Conservation (phyloP, 495 filamentous ascomycete species). For the Neurospora sp. region DNA sequence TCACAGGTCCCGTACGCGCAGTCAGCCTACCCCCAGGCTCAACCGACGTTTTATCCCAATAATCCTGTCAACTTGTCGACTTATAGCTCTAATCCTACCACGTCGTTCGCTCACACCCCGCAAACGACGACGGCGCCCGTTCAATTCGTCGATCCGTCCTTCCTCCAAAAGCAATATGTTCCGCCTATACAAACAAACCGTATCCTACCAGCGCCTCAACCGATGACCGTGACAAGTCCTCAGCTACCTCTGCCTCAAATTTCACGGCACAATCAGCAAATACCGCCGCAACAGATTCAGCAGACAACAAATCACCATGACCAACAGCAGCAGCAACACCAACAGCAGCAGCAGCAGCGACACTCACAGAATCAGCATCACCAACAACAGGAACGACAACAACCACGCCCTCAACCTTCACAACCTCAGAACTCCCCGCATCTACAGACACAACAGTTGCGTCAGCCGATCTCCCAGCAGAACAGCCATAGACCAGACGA, state of each 20-base stretch:
- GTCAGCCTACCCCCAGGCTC: not conserved
- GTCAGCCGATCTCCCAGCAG: constrained; percentile 1
- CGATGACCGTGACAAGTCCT: not conserved
- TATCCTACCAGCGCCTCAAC: not conserved
- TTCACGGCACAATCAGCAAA: constrained; percentile 13
- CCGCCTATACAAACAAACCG: not conserved
- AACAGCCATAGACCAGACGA: constrained; percentile 17
- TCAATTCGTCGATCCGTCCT: not conserved
- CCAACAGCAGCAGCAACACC: constrained; percentile 8
- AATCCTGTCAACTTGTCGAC: not conserved
- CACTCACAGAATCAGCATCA: constrained; percentile 7
- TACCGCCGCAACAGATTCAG: constrained; percentile 11
- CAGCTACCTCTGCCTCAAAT: not conserved
- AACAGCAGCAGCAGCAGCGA: constrained; percentile 2
- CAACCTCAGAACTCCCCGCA: constrained; percentile 8
- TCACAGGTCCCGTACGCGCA: constrained; percentile 21
- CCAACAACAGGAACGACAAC: constrained; percentile 12
- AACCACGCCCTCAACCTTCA: constrained; percentile 11
- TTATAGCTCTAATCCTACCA: not conserved
- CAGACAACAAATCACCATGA: constrained; percentile 3
- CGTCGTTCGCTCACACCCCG: not conserved
- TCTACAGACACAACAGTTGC: constrained; percentile 1
- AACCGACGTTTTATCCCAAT: not conserved
- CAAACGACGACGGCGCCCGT: not conserved
- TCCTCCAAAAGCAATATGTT: not conserved